These are phyloP conservation scores for Aureobasidium mangrovei DNA, from an alignment of 2,329 filamentous ascomycete species.

Conservation along the genomic window DNA sequence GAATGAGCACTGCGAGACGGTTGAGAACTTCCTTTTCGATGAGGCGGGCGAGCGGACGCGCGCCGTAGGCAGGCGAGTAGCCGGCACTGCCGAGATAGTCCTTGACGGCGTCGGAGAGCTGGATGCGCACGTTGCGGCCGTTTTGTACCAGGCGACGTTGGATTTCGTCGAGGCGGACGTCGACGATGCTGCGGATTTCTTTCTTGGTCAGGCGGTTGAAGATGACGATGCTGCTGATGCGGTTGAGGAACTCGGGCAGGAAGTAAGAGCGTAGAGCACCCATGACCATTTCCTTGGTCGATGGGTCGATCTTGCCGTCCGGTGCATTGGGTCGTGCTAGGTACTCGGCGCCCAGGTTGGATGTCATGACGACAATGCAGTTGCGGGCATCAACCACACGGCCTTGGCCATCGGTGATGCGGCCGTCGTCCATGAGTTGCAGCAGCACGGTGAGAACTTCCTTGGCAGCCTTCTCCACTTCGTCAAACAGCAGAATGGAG, in stretches of 20 bases:
- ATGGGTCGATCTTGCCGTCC: constrained; percentile 77
- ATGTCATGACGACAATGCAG: constrained; percentile 99
- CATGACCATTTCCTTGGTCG: constrained; percentile 84
- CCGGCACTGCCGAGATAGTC: constrained; percentile 87
- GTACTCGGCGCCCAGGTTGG: constrained; percentile 90
- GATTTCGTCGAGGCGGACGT: constrained; percentile 77
- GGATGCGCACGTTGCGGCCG: constrained; percentile 73
- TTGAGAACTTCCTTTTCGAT: constrained; percentile 98
- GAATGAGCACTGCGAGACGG: constrained; percentile 79
- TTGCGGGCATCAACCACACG: constrained; percentile 91
- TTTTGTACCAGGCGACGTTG: constrained; percentile 85
- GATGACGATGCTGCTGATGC: constrained; percentile 91
- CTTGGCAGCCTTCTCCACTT: constrained; percentile 97
- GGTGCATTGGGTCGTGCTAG: constrained; percentile 69
- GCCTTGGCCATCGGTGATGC: constrained; percentile 96
- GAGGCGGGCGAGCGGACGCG: constrained; percentile 74
- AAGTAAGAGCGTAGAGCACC: constrained; percentile 88
- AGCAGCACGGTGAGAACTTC: constrained; percentile 92
- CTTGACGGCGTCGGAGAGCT: constrained; percentile 76
- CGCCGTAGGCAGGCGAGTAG: constrained; percentile 93
- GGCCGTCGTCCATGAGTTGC: constrained; percentile 99
- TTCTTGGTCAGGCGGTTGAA: constrained; percentile 89
- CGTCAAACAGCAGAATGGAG: constrained; percentile 95
- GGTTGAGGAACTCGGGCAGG: constrained; percentile 96
- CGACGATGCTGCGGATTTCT: constrained; percentile 94